These are phyloP conservation scores for Batrachochytrium dendrobatidis DNA, from an alignment of 371 early-diverging fungal species.

Conservation along the genomic window DNA sequence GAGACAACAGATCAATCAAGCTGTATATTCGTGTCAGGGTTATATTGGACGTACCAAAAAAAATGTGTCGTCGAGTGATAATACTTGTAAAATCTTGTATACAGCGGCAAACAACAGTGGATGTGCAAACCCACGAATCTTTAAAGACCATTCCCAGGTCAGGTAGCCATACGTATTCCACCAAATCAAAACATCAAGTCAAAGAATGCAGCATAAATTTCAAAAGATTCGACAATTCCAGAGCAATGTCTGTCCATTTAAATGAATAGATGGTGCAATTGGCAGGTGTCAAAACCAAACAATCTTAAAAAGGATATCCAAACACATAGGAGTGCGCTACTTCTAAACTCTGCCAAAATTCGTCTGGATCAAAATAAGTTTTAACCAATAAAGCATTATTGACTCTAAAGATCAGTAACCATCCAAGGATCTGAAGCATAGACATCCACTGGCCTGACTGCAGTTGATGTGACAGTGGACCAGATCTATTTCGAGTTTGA, in stretches of 20 bases:
- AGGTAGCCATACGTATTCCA: slow-evolving; percentile 57
- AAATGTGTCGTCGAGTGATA: slow-evolving; percentile 54
- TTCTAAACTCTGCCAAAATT: slow-evolving; percentile 86
- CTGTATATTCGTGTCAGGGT: not conserved
- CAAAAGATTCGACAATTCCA: no score
- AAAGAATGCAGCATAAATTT: slow-evolving; percentile 3
- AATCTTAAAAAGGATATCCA: slow-evolving; percentile 48
- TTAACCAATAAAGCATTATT: slow-evolving; percentile 54
- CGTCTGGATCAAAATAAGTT: slow-evolving; percentile 81
- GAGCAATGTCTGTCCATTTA: not conserved
- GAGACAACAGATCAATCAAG: not conserved
- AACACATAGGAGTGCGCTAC: slow-evolving; percentile 74
- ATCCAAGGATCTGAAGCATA: slow-evolving; percentile 18
- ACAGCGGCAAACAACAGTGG: slow-evolving; percentile 65
- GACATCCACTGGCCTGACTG: not conserved
- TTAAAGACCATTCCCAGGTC: slow-evolving; percentile 86
- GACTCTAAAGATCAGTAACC: slow-evolving; percentile 52
- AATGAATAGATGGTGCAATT: not conserved
- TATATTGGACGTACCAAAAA: slow-evolving; percentile 45
- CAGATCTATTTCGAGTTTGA: no score
- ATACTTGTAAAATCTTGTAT: slow-evolving; percentile 52
- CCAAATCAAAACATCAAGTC: slow-evolving; percentile 9
- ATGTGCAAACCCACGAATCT: slow-evolving; percentile 66
- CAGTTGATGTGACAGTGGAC: no score
- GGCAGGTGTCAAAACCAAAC: slow-evolving; percentile 2